Conservation (phyloP, 2,329 filamentous ascomycete genomes). For the Fusarium sp. region DNA sequence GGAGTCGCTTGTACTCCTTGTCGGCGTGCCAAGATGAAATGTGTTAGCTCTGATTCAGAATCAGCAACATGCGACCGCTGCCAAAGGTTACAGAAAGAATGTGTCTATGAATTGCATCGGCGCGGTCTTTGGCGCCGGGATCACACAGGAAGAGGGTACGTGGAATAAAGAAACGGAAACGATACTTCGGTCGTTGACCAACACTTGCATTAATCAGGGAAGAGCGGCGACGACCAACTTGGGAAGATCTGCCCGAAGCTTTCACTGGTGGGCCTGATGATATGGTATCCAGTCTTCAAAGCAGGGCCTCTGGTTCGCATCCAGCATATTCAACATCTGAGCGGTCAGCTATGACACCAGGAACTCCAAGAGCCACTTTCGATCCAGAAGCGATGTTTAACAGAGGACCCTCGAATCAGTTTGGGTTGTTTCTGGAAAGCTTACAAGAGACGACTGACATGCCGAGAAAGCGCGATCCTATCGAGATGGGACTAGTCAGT, state of each 20-base stretch:
- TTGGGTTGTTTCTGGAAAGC: background rate
- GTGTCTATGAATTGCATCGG: constrained; percentile 3
- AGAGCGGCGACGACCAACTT: background rate
- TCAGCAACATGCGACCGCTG: constrained; percentile 2
- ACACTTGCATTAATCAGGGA: background rate
- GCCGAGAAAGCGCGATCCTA: background rate
- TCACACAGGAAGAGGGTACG: background rate
- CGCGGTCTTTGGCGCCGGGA: constrained; percentile 11
- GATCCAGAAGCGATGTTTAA: background rate
- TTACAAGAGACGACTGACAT: rapidly evolving
- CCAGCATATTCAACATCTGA: background rate
- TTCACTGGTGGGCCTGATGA: background rate
- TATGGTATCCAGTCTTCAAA: background rate
- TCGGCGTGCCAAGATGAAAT: constrained; percentile 15
- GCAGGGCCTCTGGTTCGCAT: background rate
- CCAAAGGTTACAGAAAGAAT: background rate
- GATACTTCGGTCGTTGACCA: background rate
- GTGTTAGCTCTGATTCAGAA: constrained; percentile 1
- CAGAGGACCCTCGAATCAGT: rapidly evolving
- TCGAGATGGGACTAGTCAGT: background rate
- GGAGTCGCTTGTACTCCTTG: constrained; percentile 15
- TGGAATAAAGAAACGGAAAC: rapidly evolving
- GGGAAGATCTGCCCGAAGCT: too few species aligned
- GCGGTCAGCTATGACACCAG: background rate
- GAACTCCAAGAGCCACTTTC: background rate